Evolutionary conservation across 176 grass and related monocot genomes (phyloP).

Genomic region (Avena insularis): DNA sequence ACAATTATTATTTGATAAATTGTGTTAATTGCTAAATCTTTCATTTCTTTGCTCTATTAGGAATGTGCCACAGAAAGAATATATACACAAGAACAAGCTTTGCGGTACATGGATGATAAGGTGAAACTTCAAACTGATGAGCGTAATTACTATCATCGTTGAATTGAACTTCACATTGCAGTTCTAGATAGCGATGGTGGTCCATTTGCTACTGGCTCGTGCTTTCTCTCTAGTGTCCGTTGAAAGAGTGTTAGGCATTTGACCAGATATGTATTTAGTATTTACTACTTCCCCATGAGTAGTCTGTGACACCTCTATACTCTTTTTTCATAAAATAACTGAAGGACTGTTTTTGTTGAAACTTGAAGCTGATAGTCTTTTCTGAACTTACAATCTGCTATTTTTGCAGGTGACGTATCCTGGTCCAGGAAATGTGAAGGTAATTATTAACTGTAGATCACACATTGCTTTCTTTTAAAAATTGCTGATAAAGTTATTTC

Average conservation of each 20-base stretch:
- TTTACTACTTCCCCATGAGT: background rate
- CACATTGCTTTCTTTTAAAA: background rate
- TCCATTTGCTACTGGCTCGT: slow-evolving; percentile 13
- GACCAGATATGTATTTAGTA: background rate
- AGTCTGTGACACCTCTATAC: slow-evolving; percentile 12
- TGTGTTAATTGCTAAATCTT: slow-evolving; percentile 28
- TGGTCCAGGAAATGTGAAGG: slow-evolving; percentile 71
- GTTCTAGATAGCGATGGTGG: background rate
- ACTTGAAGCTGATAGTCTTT: slow-evolving; percentile 14
- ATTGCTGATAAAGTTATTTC: slow-evolving; percentile 10
- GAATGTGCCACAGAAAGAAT: slow-evolving; percentile 96
- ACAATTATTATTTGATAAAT: slow-evolving; percentile 31
- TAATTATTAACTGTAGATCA: slow-evolving; percentile 38
- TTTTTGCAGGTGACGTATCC: slow-evolving; percentile 58
- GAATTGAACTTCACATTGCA: background rate
- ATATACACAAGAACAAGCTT: slow-evolving; percentile 84
- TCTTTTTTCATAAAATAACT: background rate
- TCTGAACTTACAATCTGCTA: background rate
- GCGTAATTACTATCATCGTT: background rate
- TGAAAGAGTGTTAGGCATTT: slow-evolving; percentile 15
- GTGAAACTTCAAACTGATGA: slow-evolving; percentile 37
- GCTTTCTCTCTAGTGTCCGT: slow-evolving; percentile 9
- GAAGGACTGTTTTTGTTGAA: background rate
- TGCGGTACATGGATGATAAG: slow-evolving; percentile 92
- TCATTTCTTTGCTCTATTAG: slow-evolving; percentile 46